These are phyloP conservation scores for Aspergillus floridensis DNA, from an alignment of 2,329 filamentous ascomycete genomes.

Conservation along the genomic window DNA sequence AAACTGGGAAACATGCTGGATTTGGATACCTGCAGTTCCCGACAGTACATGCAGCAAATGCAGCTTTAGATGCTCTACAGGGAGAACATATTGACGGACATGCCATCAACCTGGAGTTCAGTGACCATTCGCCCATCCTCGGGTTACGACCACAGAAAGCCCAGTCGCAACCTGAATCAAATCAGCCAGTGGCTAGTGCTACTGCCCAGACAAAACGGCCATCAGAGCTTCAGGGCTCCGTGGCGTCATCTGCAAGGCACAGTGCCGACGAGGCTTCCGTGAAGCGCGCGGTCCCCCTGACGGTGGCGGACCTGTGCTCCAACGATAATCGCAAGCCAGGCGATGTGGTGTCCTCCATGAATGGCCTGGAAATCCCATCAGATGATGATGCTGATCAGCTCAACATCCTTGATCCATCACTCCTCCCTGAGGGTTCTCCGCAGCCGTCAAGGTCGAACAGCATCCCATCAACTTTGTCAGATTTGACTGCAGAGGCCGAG, in stretches of 20 bases:
- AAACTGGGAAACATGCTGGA: conserved; percentile 36
- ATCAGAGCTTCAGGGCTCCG: conserved; percentile 5
- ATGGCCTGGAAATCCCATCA: conserved; percentile 1
- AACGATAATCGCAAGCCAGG: conserved; percentile 5
- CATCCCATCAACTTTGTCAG: conserved; percentile 15
- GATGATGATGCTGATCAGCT: conserved; percentile 11
- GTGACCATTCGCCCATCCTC: conserved; percentile 28
- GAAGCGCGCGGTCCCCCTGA: conserved; percentile 4
- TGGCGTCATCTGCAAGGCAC: neutral
- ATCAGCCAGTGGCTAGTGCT: neutral
- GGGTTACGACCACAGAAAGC: conserved; percentile 1
- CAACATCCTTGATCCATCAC: conserved; percentile 34
- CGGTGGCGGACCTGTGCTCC: conserved; percentile 12
- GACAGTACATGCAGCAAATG: conserved; percentile 34
- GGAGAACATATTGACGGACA: conserved; percentile 39
- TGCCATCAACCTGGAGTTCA: conserved; percentile 41
- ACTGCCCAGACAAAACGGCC: neutral
- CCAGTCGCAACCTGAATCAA: neutral
- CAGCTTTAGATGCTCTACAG: conserved; percentile 37
- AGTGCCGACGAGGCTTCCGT: neutral
- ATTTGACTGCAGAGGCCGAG: conserved; percentile 22
- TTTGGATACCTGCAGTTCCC: conserved; percentile 42
- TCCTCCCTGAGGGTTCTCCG: conserved; percentile 22
- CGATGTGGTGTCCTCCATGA: neutral
- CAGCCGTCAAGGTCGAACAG: conserved; percentile 1